Evolutionary conservation across 2,329 filamentous ascomycete genomes (phyloP).

Genomic region (Onygenales sp.): DNA sequence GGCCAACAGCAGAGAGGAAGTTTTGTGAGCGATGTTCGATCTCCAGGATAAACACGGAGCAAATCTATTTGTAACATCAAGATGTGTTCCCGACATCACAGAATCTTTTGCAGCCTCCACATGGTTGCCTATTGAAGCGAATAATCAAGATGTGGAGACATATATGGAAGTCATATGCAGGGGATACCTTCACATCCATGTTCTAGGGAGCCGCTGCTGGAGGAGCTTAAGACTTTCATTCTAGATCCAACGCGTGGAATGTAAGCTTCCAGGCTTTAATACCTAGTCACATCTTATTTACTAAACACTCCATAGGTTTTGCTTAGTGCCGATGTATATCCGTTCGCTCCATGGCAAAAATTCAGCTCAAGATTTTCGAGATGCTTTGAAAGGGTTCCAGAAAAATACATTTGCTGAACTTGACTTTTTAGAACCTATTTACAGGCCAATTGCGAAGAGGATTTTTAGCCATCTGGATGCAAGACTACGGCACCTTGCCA

Average conservation of each 20-base stretch:
- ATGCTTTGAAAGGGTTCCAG: not conserved
- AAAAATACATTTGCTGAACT: not conserved
- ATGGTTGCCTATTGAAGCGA: slow-evolving; percentile 23
- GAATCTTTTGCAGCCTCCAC: slow-evolving; percentile 11
- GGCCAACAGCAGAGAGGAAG: not conserved
- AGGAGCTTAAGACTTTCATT: slow-evolving; percentile 17
- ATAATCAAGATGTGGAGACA: slow-evolving; percentile 20
- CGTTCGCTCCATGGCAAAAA: slow-evolving; percentile 4
- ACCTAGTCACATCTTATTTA: not conserved
- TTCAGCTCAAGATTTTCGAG: not conserved
- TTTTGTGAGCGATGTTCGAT: slow-evolving; percentile 14
- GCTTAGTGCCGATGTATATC: slow-evolving; percentile 7
- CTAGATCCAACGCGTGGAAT: slow-evolving; percentile 21
- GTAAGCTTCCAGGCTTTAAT: slow-evolving; percentile 16
- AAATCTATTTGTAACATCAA: slow-evolving; percentile 25
- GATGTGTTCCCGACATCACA: slow-evolving; percentile 17
- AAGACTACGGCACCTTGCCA: slow-evolving; percentile 7
- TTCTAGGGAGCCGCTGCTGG: not conserved
- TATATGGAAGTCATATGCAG: slow-evolving; percentile 21
- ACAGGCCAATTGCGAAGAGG: slow-evolving; percentile 7
- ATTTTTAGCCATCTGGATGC: slow-evolving; percentile 7
- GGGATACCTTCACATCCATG: slow-evolving; percentile 6
- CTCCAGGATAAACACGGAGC: slow-evolving; percentile 12
- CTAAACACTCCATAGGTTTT: slow-evolving; percentile 6
- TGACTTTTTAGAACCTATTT: slow-evolving; percentile 3